Percentiles rank a stretch among this genome's conserved stretches.
Evolutionary conservation across 306 rosid genomes (phyloP).

Genomic region (Ammopiptanthus mongolicus): DNA sequence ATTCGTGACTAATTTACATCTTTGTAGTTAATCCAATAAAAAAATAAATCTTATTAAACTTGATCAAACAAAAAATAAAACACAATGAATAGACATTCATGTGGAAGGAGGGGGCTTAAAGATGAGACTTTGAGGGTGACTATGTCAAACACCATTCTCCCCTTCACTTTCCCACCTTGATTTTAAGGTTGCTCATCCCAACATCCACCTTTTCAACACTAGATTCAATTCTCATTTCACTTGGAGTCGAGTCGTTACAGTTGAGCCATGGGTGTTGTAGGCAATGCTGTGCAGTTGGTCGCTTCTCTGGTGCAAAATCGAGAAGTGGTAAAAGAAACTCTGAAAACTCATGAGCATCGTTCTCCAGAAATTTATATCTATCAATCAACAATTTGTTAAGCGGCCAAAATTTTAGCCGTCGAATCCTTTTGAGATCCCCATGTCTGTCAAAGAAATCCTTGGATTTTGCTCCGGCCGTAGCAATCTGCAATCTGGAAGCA

Average conservation of each 20-base stretch:
- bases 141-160: constrained; percentile 20
- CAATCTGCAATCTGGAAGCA: constrained; percentile 49
- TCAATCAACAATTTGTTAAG: constrained; percentile 67
- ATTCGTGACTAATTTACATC: constrained; percentile 61
- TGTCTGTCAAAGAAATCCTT: constrained; percentile 89
- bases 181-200: constrained; percentile 64
- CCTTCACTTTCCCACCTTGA: constrained; percentile 65
- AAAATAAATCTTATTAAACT: constrained; percentile 41
- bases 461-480: constrained; percentile 63
- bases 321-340: constrained; percentile 71
- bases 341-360: constrained; percentile 63
- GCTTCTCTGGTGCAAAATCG: constrained; percentile 84
- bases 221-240: constrained; percentile 33
- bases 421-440: constrained; percentile 90
- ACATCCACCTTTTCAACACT: constrained; percentile 48
- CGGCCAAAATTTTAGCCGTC: constrained; percentile 84
- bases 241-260: constrained; percentile 26
- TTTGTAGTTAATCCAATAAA: constrained; percentile 35
- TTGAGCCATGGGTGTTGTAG: constrained; percentile 82
- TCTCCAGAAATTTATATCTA: constrained; percentile 63
- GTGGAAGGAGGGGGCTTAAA: constrained; percentile 19
- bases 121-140: not conserved
- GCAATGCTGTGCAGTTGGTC: constrained; percentile 90
- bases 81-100: constrained; percentile 44
- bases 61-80: constrained; percentile 26